Percentiles rank a stretch among this genome's conserved stretches.
phyloP scores from a whole-genome alignment of 179 eudicot genomes.

The Vitellaria paradoxa region DNA sequence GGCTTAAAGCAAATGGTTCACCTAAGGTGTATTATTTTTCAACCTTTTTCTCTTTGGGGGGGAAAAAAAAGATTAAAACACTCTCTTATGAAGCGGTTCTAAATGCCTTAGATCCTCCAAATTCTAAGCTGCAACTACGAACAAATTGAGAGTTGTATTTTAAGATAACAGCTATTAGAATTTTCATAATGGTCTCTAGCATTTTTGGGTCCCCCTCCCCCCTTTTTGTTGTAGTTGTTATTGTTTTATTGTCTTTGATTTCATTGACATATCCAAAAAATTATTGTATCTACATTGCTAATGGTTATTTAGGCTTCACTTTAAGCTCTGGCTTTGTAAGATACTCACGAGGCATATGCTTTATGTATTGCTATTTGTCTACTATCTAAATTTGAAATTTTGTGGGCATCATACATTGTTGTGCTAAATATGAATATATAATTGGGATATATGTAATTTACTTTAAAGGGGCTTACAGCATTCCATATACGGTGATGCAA shows the following conservation, averaged over 20 bases:
- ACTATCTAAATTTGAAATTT: not conserved
- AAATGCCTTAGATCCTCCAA: not conserved
- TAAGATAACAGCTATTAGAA: not conserved
- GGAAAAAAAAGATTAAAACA: not conserved
- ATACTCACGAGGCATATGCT: not conserved
- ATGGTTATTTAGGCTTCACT: not conserved
- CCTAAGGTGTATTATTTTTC: conserved; percentile 50
- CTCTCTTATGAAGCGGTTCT: not conserved
- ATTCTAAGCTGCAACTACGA: not conserved
- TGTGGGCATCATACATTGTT: not conserved
- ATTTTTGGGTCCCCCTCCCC: too few relatives aligned
- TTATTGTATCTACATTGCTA: too few relatives aligned
- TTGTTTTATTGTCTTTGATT: not conserved
- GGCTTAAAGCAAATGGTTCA: conserved; percentile 94
- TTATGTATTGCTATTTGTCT: not conserved
- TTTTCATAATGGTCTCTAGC: not conserved
- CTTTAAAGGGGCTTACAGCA: too few relatives aligned
- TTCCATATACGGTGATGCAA: too few relatives aligned
- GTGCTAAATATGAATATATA: not conserved
- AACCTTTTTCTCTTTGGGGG: not conserved
- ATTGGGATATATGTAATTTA: too few relatives aligned
- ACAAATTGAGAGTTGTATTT: not conserved
- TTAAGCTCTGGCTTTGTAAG: not conserved
- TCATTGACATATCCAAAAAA: not conserved
- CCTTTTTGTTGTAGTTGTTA: not conserved